Evolutionary conservation across 2,329 filamentous ascomycete genomes (phyloP), one percentile per base, ranked within the genome.

Genomic region (Aspergillus japonicus): DNA sequence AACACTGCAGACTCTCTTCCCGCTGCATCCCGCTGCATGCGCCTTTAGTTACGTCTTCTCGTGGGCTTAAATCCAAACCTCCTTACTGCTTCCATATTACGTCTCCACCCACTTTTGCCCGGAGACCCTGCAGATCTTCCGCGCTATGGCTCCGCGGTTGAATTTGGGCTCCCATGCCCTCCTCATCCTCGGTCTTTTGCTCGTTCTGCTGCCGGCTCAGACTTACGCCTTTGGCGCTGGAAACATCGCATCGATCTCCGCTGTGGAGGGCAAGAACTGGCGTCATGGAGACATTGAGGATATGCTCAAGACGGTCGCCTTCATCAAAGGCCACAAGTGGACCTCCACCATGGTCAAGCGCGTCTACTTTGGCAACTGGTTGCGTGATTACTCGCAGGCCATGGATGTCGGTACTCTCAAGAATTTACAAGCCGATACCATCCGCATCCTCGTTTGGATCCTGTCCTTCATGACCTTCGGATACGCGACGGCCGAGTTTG

Each of bases 351-450:
- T 90, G 77, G 83, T 94, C 56, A 89, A 89, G 77, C 83, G 90
- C 57, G 88, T 88, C 31, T 94, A 92, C 77, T 94, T 94, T 79
- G 90, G 91, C 47, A 95, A 95, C 76, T 95, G 91, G 90, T 80
- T 94, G 47, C 85, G 91, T 61, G 91, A 94, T 78, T 95, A 95
- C 74, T 92, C 89, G 12, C 90, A 94, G 71, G 91, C 90, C 39
- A 83, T 94, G 74, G 91, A 94, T 70, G 88, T 93, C 12, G 89
- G 89, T 52, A 91, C 88, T 61, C 76, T 95, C 62, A 93, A 92
- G 77, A 88, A 87, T 61, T 87, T 92, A 61, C 91, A 90, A 64
- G 88, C 89, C 35, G 87, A 89, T 42, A 92, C 90, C 3, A 90
- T 95, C 67, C 84, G 91, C 48, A 85, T 94, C 61, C 77, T 95